Percentiles rank a stretch among this genome's conserved stretches.
phyloP scores from a whole-genome alignment of 1,284 basidiomycete genomes.

The Ceratobasidium sp. region DNA sequence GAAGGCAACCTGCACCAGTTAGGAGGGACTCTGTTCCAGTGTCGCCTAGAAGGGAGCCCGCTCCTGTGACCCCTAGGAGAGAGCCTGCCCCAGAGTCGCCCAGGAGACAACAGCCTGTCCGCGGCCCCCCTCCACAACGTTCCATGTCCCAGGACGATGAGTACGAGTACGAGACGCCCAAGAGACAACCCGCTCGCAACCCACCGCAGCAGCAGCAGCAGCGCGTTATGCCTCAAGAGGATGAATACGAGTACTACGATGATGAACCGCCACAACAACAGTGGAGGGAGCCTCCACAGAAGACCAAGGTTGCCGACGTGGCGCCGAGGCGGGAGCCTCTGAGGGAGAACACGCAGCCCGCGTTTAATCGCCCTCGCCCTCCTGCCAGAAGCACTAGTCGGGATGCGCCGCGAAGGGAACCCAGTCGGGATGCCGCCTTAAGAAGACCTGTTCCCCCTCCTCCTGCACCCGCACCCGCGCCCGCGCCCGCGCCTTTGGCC shows the following conservation, averaged over 20 bases:
- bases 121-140: slow-evolving; percentile 12
- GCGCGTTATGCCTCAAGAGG: slow-evolving; percentile 14
- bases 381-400: slow-evolving; percentile 4
- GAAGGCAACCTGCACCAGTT: slow-evolving; percentile 2
- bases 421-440: slow-evolving; percentile 37
- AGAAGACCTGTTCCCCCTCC: slow-evolving; percentile 39
- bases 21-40: neutral
- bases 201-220: slow-evolving; percentile 18
- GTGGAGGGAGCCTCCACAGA: slow-evolving; percentile 30
- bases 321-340: slow-evolving; percentile 27
- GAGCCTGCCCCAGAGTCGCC: slow-evolving; percentile 20
- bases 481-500: slow-evolving; percentile 28
- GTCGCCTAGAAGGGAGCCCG: slow-evolving; percentile 12
- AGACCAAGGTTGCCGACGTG: slow-evolving; percentile 18
- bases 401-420: slow-evolving; percentile 9
- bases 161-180: slow-evolving; percentile 10
- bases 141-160: slow-evolving; percentile 19
- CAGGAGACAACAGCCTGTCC: slow-evolving; percentile 2
- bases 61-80: slow-evolving; percentile 21
- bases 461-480: slow-evolving; percentile 21
- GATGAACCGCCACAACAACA: slow-evolving; percentile 21
- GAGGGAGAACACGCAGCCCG: slow-evolving; percentile 27
- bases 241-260: slow-evolving; percentile 34
- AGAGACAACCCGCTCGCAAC: slow-evolving; percentile 5
- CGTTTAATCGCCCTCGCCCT: slow-evolving; percentile 38